Evolutionary conservation across 2,329 filamentous ascomycete genomes (phyloP), one percentile per base, ranked within the genome.

Genomic region (Ophiocordyceps sinensis): DNA sequence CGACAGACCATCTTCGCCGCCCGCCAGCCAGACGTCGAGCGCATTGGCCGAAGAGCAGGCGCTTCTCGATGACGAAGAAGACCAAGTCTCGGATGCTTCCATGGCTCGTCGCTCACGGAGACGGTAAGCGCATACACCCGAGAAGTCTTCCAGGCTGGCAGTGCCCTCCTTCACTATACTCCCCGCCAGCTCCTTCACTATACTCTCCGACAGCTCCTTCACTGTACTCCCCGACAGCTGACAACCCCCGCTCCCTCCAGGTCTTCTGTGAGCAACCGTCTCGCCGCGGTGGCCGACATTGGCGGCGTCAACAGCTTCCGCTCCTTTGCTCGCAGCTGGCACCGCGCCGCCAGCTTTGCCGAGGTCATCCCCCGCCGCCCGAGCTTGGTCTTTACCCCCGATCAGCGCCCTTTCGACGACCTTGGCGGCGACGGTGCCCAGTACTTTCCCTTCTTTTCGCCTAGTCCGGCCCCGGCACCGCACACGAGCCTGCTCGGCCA

Each of bases 231-330:
- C n/a, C n/a, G n/a, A n/a, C n/a, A n/a, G n/a, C n/a, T n/a, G n/a
- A n/a, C n/a, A n/a, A n/a, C n/a, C n/a, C n/a, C n/a, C n/a, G n/a
- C n/a, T 28, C 2, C 29, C 21, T 11, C 29, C 46, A 78, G 75
- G 45, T 75, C 74, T n/a, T 80, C 76, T 7, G 64, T 75, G 32
- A 71, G 70, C 28, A 67, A 73, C 46, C 68, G 70, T 29, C 60
- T 84, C 30, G 63, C 72, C 23, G 66, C 69, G 41, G 57, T 81
- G 41, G 68, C 73, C 49, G 79, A 94, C 45, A 80, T 85, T 38
- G 91, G 89, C 48, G 89, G 89, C 39, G 82, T 88, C 45, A 96
- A 96, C 67, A 93, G 85, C 60, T 83, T 96, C 52, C 82, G 91
- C 54, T 94, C 88, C 53, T 96, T 96, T 57, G 85, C 88, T 36